These are phyloP conservation scores for Parafenestella ontariensis DNA, from an alignment of 2,329 filamentous ascomycete genomes.

Conservation along the genomic window DNA sequence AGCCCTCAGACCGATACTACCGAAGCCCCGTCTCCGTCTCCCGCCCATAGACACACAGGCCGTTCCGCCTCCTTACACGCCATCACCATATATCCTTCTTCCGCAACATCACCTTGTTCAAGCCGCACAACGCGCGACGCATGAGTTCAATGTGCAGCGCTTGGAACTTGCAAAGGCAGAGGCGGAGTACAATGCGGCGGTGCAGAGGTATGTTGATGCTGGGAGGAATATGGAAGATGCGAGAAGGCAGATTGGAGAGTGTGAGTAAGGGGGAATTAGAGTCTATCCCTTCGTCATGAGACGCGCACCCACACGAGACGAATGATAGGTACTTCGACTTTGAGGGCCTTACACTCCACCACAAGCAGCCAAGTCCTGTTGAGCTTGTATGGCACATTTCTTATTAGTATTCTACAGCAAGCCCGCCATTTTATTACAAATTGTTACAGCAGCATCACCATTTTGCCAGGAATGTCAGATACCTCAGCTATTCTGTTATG, in stretches of 20 bases:
- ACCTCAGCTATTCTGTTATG: too few species aligned
- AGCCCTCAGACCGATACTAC: neutral
- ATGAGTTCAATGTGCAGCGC: slow-evolving; percentile 10
- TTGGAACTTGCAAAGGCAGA: slow-evolving; percentile 6
- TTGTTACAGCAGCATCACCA: too few species aligned
- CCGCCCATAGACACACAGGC: slow-evolving; percentile 3
- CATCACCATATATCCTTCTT: neutral
- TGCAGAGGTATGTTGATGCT: slow-evolving; percentile 7
- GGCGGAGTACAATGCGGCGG: slow-evolving; percentile 3
- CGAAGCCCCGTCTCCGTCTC: neutral
- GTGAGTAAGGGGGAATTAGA: too few species aligned
- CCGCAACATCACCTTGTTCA: neutral
- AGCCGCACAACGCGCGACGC: slow-evolving; percentile 7
- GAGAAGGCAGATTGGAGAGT: neutral
- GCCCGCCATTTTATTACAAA: too few species aligned
- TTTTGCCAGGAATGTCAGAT: too few species aligned
- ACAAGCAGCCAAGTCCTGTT: too few species aligned
- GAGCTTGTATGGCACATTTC: too few species aligned
- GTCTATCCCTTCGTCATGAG: too few species aligned
- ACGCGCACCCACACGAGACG: too few species aligned
- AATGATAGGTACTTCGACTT: too few species aligned
- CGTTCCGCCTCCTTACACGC: neutral
- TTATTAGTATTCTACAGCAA: too few species aligned
- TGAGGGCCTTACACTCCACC: too few species aligned
- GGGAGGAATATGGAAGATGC: slow-evolving; percentile 6